Conservation (phyloP, 2,329 filamentous ascomycete genomes). For the Cercospora janseana region DNA sequence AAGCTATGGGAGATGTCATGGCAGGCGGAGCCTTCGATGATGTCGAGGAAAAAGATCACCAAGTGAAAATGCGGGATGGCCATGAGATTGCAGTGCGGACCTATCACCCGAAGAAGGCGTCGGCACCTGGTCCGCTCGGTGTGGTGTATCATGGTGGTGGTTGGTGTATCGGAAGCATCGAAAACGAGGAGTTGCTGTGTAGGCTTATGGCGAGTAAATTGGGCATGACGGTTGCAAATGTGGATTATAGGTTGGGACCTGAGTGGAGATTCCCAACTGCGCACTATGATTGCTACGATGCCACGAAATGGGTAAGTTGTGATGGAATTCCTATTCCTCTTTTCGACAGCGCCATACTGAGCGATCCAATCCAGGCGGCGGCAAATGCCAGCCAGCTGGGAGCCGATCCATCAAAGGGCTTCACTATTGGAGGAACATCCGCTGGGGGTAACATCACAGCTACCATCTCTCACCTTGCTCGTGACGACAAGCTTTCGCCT, state of each 20-base stretch:
- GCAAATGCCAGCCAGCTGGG: slow-evolving; percentile 35
- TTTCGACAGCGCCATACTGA: background rate
- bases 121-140: slow-evolving; percentile 32
- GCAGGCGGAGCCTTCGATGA: slow-evolving; percentile 16
- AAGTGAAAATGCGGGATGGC: slow-evolving; percentile 37
- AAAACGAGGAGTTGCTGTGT: slow-evolving; percentile 45
- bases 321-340: background rate
- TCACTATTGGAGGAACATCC: slow-evolving; percentile 53
- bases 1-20: background rate
- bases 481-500: slow-evolving; percentile 43
- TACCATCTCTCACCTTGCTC: slow-evolving; percentile 46
- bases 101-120: slow-evolving; percentile 28
- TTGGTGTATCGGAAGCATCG: slow-evolving; percentile 46
- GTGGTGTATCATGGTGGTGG: slow-evolving; percentile 49
- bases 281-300: slow-evolving; percentile 51
- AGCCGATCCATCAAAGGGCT: slow-evolving; percentile 46
- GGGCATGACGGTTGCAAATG: slow-evolving; percentile 47
- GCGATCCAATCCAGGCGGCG: slow-evolving; percentile 37
- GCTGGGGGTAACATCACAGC: slow-evolving; percentile 54
- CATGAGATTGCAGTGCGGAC: slow-evolving; percentile 36
- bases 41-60: slow-evolving; percentile 43
- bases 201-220: slow-evolving; percentile 41
- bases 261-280: slow-evolving; percentile 52
- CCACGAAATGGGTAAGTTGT: slow-evolving; percentile 43
- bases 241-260: slow-evolving; percentile 54